phyloP scores from a whole-genome alignment of 2,329 filamentous ascomycete genomes.

The Arachnomyces sp. region DNA sequence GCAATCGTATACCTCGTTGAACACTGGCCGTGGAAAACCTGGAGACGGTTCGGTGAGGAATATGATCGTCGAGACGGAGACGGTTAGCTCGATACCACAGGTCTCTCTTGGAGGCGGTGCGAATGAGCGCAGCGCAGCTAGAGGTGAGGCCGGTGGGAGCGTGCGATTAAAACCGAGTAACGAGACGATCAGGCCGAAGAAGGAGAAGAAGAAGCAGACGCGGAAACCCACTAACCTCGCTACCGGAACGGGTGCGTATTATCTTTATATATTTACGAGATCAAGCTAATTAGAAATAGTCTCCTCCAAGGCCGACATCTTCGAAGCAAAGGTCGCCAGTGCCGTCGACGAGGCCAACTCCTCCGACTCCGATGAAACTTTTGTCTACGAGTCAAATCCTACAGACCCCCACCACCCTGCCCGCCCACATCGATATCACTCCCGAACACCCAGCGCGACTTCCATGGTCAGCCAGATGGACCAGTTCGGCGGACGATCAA shows the following conservation, averaged over 20 bases:
- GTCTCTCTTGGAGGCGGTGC: slow-evolving; percentile 59
- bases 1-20: slow-evolving; percentile 60
- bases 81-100: slow-evolving; percentile 83
- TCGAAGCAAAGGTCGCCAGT: slow-evolving; percentile 92
- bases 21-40: slow-evolving; percentile 56
- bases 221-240: slow-evolving; percentile 60
- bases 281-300: slow-evolving; percentile 41
- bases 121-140: slow-evolving; percentile 49
- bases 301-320: slow-evolving; percentile 94
- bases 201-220: slow-evolving; percentile 73
- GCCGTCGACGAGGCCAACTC: slow-evolving; percentile 94
- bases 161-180: slow-evolving; percentile 79
- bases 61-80: slow-evolving; percentile 98
- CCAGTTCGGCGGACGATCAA: slow-evolving; percentile 41
- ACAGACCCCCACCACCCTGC: slow-evolving; percentile 46
- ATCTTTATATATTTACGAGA: background rate
- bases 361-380: slow-evolving; percentile 95
- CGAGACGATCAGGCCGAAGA: slow-evolving; percentile 93
- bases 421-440: slow-evolving; percentile 72
- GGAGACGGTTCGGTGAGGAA: slow-evolving; percentile 69
- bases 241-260: slow-evolving; percentile 17
- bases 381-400: slow-evolving; percentile 97
- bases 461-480: slow-evolving; percentile 53
- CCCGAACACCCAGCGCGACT: slow-evolving; percentile 86
- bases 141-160: slow-evolving; percentile 59